Base-by-base conservation (phyloP, 108 stramenopile species). In the Skeletonema costatum region DNA sequence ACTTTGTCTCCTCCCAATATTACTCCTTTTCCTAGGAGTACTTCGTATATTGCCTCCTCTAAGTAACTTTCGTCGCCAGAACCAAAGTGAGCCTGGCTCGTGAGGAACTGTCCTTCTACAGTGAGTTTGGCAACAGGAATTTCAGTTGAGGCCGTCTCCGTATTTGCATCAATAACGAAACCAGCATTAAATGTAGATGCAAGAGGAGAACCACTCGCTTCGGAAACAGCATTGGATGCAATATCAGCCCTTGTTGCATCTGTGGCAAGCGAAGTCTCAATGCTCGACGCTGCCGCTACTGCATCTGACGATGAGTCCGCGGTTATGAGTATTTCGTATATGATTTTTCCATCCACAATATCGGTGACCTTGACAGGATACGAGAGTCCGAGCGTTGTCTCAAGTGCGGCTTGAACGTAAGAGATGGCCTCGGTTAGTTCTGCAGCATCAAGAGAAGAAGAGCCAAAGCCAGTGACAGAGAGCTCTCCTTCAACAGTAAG, bases 401-500 rank as follows among this genome's bases (percentile, higher is more conserved):
- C 39, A 41, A 41, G 39, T 33, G 73, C 63, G 25, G 44, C 33
- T 53, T 74, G 50, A 65, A 65, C 65, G 63, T 38, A 74, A 21
- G 39, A 12, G 3, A 61, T 42, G 19, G 50, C 50, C 17, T 74
- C 64, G 0, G 39, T 25, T 46, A 7, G n/a, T 51, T 64, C n/a
- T 2, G 73, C n/a, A 32, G 29, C 16, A 41, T 63, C 41, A 0
- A 12, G 12, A 41, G 41, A 31, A 36, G 44, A 12, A 2, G 36
- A 46, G 12, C 30, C 48, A 30, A 76, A 30, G 48, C 61, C 67
- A 25, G 59, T 16, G 9, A 76, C 75, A 4, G 75, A 69, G 3
- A 77, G 64, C 16, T 60, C 60, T 16, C 75, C 75, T 32, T 61
- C 41, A 12, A 50, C 70, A 5, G 68, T 77, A 5, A 70, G 51